Conservation (phyloP, 345 rosid genomes). For the Trapa incisa region DNA sequence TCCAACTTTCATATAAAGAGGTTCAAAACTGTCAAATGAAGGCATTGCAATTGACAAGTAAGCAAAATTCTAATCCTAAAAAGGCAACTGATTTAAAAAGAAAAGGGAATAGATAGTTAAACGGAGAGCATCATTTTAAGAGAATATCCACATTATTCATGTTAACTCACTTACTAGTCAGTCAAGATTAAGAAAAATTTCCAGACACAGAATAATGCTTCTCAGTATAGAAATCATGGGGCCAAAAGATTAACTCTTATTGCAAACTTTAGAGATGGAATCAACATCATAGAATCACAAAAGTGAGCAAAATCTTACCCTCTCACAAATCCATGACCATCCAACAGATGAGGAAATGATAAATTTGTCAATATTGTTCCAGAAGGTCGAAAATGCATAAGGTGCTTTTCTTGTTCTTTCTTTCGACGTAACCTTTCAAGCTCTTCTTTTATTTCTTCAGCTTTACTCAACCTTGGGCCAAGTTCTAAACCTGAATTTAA, state of each 20-base stretch:
- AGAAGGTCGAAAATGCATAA: conserved; percentile 51
- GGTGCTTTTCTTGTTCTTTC: conserved; percentile 55
- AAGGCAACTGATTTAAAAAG: too few relatives aligned
- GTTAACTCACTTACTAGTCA: too few relatives aligned
- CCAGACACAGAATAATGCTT: background rate
- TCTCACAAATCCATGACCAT: conserved; percentile 79
- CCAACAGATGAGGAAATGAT: conserved; percentile 58
- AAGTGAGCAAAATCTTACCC: conserved; percentile 35
- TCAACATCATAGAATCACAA: background rate
- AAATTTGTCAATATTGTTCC: conserved; percentile 55
- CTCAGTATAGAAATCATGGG: background rate
- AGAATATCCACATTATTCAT: too few relatives aligned
- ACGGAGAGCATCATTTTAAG: too few relatives aligned
- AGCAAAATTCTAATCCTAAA: too few relatives aligned
- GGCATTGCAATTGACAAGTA: too few relatives aligned
- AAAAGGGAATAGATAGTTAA: too few relatives aligned
- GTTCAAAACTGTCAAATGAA: too few relatives aligned
- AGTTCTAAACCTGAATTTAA: conserved; percentile 78
- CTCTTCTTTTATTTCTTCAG: conserved; percentile 73
- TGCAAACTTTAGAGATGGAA: background rate
- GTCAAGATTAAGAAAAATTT: background rate
- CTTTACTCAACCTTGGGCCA: conserved; percentile 64
- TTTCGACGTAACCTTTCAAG: conserved; percentile 55
- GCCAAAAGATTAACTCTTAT: background rate
- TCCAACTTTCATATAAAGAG: too few relatives aligned